phyloP scores from a whole-genome alignment of 345 rosid species.

The Corchorus olitorius region DNA sequence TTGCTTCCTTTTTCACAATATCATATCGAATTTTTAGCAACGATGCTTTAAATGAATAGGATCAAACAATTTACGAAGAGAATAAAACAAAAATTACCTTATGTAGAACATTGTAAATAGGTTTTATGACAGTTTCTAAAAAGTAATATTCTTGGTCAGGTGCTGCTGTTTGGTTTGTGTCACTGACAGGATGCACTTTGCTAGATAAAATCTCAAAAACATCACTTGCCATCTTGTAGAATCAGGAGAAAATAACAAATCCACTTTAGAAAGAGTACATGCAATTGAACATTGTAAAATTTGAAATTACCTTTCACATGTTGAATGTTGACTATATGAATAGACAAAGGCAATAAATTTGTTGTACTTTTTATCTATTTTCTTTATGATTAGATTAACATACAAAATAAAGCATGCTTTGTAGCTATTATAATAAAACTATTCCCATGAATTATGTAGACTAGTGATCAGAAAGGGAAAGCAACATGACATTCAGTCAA shows the following conservation, averaged over 20 bases:
- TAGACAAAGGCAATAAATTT: background rate
- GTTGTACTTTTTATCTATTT: background rate
- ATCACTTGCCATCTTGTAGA: conserved; percentile 72
- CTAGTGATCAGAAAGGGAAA: background rate
- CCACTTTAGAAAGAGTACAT: conserved; percentile 2
- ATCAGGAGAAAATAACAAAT: conserved; percentile 4
- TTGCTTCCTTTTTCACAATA: conserved; percentile 64
- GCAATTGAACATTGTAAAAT: background rate
- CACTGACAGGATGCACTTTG: conserved; percentile 60
- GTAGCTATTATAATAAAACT: background rate
- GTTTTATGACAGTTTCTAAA: conserved; percentile 74
- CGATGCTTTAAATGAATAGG: background rate
- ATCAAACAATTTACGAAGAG: background rate
- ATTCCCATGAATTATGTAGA: background rate
- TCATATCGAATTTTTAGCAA: conserved; percentile 23
- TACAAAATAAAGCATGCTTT: background rate
- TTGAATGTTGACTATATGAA: background rate
- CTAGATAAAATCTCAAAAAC: conserved; percentile 54
- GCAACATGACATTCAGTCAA: background rate
- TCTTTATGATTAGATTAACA: background rate
- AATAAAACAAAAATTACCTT: conserved; percentile 52
- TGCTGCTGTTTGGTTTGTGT: conserved; percentile 41
- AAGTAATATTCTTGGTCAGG: conserved; percentile 72
- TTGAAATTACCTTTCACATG: background rate
- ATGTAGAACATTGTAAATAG: conserved; percentile 71